Conservation (phyloP, 805 yeast species). For the Wickerhamiella siamensis region DNA sequence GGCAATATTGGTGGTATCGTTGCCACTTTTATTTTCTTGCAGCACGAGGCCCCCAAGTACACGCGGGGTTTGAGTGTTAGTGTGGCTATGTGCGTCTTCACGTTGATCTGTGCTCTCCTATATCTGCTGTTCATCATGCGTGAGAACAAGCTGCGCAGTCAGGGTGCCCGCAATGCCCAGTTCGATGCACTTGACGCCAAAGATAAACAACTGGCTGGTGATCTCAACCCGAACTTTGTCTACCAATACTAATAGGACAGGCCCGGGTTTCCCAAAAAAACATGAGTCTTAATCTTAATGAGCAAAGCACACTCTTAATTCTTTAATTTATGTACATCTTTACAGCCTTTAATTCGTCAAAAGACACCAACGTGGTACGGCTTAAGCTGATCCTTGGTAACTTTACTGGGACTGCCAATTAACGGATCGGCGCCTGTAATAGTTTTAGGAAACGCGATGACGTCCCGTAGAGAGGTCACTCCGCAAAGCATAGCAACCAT, state of each 20-base stretch:
- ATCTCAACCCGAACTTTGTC: constrained; percentile 21
- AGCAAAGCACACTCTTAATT: too few relatives aligned
- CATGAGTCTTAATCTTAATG: too few relatives aligned
- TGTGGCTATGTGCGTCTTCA: constrained; percentile 34
- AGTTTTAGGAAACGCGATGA: constrained; percentile 91
- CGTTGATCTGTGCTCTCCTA: constrained; percentile 25
- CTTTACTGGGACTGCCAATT: constrained; percentile 70
- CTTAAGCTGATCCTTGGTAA: constrained; percentile 35
- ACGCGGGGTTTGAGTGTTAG: constrained; percentile 39
- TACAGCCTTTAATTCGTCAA: too few relatives aligned
- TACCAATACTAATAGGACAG: constrained; percentile 20
- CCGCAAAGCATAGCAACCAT: constrained; percentile 84
- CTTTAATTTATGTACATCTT: not conserved
- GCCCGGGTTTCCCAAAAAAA: too few relatives aligned
- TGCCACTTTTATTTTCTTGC: constrained; percentile 41
- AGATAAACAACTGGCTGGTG: constrained; percentile 21
- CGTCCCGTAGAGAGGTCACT: constrained; percentile 68
- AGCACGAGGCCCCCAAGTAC: constrained; percentile 43
- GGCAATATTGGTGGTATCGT: constrained; percentile 65
- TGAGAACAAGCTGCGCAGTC: constrained; percentile 20
- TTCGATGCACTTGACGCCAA: constrained; percentile 16
- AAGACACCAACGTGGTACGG: constrained; percentile 37
- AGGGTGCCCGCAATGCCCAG: constrained; percentile 16
- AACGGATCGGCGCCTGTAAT: constrained; percentile 78
- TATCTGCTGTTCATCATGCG: constrained; percentile 26